A percentile compares a stretch with the other conserved stretches of the same genome.
These are phyloP conservation scores for Naumovozyma castellii DNA, from an alignment of 805 yeast genomes.

Conservation along the genomic window DNA sequence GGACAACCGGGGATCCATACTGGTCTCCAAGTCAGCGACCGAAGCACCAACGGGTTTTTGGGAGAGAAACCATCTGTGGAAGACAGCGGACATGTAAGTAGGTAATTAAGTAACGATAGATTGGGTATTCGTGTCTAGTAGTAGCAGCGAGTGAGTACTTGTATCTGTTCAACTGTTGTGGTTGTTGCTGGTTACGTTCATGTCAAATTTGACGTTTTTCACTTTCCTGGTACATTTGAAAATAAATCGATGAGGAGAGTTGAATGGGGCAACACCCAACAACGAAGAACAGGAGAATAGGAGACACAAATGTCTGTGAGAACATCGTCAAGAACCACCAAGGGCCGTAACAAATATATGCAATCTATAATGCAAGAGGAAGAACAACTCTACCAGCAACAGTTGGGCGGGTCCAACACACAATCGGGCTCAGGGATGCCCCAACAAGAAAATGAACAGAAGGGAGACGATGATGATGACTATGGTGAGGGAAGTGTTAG, in stretches of 20 bases:
- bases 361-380: slow-evolving; percentile 25
- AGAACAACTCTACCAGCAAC: slow-evolving; percentile 11
- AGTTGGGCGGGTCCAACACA: slow-evolving; percentile 6
- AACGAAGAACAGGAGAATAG: too few relatives aligned
- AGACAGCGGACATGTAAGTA: background rate
- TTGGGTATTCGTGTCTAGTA: background rate
- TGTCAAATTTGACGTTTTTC: too few relatives aligned
- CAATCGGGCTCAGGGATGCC: too few relatives aligned
- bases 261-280: background rate
- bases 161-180: too few relatives aligned
- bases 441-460: slow-evolving; percentile 9
- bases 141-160: too few relatives aligned
- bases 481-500: slow-evolving; percentile 38
- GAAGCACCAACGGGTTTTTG: background rate
- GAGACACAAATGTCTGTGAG: slow-evolving; percentile 31
- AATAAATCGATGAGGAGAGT: background rate
- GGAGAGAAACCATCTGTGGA: background rate
- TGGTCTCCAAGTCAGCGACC: slow-evolving; percentile 29
- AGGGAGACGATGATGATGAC: slow-evolving; percentile 12
- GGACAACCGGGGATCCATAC: slow-evolving; percentile 36
- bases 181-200: too few relatives aligned
- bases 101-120: background rate
- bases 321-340: slow-evolving; percentile 36
- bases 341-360: slow-evolving; percentile 32
- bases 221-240: too few relatives aligned